Evolutionary conservation across 2,329 filamentous ascomycete species (phyloP).

Genomic region (Coniochaeta prunicola): DNA sequence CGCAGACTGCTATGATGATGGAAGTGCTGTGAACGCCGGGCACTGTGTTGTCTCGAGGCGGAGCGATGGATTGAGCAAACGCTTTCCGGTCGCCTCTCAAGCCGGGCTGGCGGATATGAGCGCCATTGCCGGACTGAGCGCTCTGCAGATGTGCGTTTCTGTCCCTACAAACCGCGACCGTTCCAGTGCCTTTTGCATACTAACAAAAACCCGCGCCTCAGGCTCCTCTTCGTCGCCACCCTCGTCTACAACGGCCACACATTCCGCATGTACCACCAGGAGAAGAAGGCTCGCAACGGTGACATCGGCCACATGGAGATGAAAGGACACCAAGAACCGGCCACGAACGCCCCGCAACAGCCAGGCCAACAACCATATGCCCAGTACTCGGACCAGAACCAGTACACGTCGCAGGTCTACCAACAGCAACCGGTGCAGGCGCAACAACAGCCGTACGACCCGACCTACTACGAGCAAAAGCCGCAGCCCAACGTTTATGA

Average conservation of each 20-base stretch:
- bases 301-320: constrained; percentile 19
- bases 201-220: not conserved
- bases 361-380: constrained; percentile 4
- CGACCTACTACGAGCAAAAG: not conserved
- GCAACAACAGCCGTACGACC: constrained; percentile 4
- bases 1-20: constrained; percentile 18
- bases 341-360: constrained; percentile 1
- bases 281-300: constrained; percentile 8
- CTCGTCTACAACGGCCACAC: constrained; percentile 19
- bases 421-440: constrained; percentile 3
- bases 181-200: not conserved
- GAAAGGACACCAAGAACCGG: constrained; percentile 14
- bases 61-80: constrained; percentile 7
- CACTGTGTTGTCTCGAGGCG: constrained; percentile 15
- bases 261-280: constrained; percentile 17
- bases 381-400: constrained; percentile 13
- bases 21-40: constrained; percentile 16
- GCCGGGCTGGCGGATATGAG: constrained; percentile 18
- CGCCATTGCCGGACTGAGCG: constrained; percentile 22
- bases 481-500: not conserved
- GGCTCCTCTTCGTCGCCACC: constrained; percentile 15
- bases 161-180: not conserved
- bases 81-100: constrained; percentile 12
- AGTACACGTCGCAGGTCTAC: constrained; percentile 11
- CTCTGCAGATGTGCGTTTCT: constrained; percentile 16